A percentile compares a stretch with the other conserved stretches of the same genome.
These are phyloP conservation scores for Metarhizium album DNA, from an alignment of 2,329 filamentous ascomycete genomes.

Conservation along the genomic window DNA sequence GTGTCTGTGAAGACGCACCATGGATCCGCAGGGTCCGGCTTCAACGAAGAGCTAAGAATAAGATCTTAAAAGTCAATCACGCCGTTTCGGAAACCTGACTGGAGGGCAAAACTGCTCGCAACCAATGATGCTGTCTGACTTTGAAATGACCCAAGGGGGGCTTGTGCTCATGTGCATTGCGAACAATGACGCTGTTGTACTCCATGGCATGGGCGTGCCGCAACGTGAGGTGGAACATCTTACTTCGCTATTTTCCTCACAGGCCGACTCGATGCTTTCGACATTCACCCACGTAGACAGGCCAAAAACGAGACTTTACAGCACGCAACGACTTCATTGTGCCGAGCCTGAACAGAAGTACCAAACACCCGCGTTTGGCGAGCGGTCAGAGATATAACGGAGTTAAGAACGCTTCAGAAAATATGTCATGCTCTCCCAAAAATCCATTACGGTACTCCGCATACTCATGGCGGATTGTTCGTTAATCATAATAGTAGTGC, in stretches of 20 bases:
- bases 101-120: background rate
- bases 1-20: background rate
- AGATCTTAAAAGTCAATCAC: background rate
- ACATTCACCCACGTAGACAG: background rate
- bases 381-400: background rate
- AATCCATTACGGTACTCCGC: background rate
- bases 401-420: background rate
- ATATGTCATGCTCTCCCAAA: background rate
- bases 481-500: background rate
- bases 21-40: slow-evolving; percentile 1
- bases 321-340: background rate
- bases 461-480: background rate
- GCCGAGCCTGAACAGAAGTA: background rate
- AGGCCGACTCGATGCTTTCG: background rate
- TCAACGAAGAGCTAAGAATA: background rate
- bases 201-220: background rate
- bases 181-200: background rate
- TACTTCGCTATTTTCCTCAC: background rate
- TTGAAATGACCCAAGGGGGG: background rate
- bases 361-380: background rate
- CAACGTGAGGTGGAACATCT: background rate
- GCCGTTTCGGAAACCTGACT: background rate
- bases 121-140: background rate
- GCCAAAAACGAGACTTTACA: background rate
- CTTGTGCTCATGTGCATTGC: background rate